Base-by-base conservation (phyloP, 2,329 filamentous ascomycete species). In the Diaporthe capsici region DNA sequence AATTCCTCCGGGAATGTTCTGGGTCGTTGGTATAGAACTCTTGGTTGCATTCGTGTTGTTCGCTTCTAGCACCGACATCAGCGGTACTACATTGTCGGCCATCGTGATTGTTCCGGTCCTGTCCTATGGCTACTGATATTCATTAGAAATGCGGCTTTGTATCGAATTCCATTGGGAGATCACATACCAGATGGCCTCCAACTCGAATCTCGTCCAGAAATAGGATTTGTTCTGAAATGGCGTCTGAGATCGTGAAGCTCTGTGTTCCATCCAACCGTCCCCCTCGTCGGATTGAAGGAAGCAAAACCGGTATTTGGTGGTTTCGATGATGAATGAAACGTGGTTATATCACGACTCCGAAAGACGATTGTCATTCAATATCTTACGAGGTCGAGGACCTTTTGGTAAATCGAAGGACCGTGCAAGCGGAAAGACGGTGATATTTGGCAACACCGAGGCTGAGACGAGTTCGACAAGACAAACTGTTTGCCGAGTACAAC, bases 61-160 rank as follows among this genome's bases (percentile, higher is more conserved):
- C 4, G 4, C 15, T 2, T 31, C 65, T 4, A 70, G 34, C 2
- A 39, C 4, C 12, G 22, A n/a, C 20, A 20, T 20, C 3, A 25
- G 3, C 2, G 31, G 7, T 6, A 34, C 34, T 13, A 0, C 1
- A 5, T 0, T 4, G 12, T 22, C 8, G 25, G 9, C 7, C 65
- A 70, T 70, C 4, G 55, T 42, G 47, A 6, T 28, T 1, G 0
- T 1, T 31, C 10, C 31, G 13, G 4, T 20, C 7, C 15, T 34
- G 20, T 13, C 4, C 13, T 37, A 17, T 60, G 3, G 20, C 10
- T 13, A 13, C 2, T 34, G 15, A n/a, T 39, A 3, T 8, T 12
- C 1, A 20, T 60, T 9, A 37, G 4, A 37, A 51, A 13, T 7
- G 2, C 0, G 28, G 9, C 4, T 0, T 9, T 10, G 10, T 31